Base-by-base conservation (phyloP, 2,329 filamentous ascomycete genomes). In the Colletotrichum paranaense region DNA sequence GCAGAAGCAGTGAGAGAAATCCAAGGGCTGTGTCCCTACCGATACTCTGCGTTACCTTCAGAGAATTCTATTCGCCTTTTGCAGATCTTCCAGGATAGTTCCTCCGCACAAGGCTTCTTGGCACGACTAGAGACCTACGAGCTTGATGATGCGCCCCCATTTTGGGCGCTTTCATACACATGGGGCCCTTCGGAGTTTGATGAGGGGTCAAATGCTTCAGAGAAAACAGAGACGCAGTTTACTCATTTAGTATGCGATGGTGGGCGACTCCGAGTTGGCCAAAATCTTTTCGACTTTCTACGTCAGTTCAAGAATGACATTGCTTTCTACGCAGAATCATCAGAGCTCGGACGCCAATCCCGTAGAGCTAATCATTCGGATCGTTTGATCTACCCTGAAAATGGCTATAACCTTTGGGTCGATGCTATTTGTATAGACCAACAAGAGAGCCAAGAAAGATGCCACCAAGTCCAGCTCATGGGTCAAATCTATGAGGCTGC, bases 351-450 rank as follows among this genome's bases (percentile, higher is more conserved):
- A 26, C 2, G 2, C 2, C 16, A 28, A 22, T 14, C 67, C 2
- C 22, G 4, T 19, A 1, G 22, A 9, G 7, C 60, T 2, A 22
- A 11, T 5, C 14, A 28, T 12, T 24, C 49, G 19, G 2, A 8
- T 4, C 55, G 11, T 2, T n/a, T 52, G 12, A n/a, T 38, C 9
- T 5, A 49, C 2, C 60, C 56, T 3, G 28, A 30, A 11, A 56
- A 49, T 12, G 1, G 2, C 8, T 32, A 26, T 19, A 56, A 62
- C 16, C 67, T 77, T 3, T 78, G 76, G 76, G 62, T 75, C 14
- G 76, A 78, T 55, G 76, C 76, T 9, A 65, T 77, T 1, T 78
- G 74, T 55, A 77, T 77, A 49, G 68, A 76, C 28, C 75, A 78
- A 49, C 12, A 42, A 8, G 68, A 75, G 14, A 9, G 63, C 30